These are phyloP conservation scores for Lotus japonicus DNA, from an alignment of 306 rosid genomes.

Conservation along the genomic window DNA sequence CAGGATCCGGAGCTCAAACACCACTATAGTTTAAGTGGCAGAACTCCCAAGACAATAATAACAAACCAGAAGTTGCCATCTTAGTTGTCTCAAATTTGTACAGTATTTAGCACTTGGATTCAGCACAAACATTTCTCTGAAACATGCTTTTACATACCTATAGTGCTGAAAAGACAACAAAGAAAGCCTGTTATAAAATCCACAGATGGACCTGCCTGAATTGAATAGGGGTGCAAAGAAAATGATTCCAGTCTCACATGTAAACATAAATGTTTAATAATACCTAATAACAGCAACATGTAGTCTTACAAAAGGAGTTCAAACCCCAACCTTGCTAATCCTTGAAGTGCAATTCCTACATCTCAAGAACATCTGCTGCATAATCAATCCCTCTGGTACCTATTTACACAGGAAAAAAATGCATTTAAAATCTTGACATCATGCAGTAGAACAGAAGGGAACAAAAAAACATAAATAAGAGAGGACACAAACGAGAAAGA, in stretches of 20 bases:
- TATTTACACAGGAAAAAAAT: conserved; percentile 23
- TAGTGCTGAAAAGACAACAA: conserved; percentile 27
- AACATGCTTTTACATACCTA: conserved; percentile 24
- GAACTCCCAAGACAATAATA: conserved; percentile 1
- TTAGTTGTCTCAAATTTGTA: conserved; percentile 15
- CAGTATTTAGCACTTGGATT: conserved; percentile 22
- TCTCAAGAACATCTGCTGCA: conserved; percentile 30
- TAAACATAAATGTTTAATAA: not conserved
- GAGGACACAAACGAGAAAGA: not conserved
- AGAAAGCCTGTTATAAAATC: conserved; percentile 14
- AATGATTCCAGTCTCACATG: conserved; percentile 11
- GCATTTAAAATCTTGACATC: conserved; percentile 5
- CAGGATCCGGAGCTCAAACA: conserved; percentile 2
- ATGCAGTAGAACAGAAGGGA: not conserved
- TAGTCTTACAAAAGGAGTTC: conserved; percentile 21
- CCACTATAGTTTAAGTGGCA: not conserved
- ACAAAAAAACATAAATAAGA: not conserved
- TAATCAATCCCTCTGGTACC: conserved; percentile 34
- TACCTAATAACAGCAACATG: not conserved
- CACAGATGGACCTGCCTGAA: conserved; percentile 12
- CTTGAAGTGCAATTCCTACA: conserved; percentile 27
- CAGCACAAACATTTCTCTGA: conserved; percentile 19
- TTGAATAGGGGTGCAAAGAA: not conserved
- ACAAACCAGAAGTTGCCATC: conserved; percentile 22
- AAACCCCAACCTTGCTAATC: conserved; percentile 25